Percentiles rank a stretch among this genome's conserved stretches.
Evolutionary conservation across 1,139 yeast species (phyloP).

Genomic region (Citeromyces hawaiiensis): DNA sequence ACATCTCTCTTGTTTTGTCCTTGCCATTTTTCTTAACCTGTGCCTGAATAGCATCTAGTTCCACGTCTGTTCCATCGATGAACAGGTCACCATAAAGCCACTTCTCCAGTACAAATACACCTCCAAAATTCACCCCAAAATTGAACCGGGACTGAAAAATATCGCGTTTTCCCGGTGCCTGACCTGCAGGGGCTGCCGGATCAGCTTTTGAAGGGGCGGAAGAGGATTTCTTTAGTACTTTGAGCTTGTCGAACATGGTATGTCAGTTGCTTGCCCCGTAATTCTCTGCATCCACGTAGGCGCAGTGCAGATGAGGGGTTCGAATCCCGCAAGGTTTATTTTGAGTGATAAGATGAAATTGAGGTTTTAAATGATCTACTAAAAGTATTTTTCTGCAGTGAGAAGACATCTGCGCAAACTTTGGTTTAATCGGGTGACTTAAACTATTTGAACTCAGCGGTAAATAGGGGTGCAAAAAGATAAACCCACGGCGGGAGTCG

Average conservation of each 20-base stretch:
- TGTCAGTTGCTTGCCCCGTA: too few species aligned
- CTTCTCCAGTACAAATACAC: constrained; percentile 69
- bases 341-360: too few species aligned
- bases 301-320: too few species aligned
- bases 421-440: too few species aligned
- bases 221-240: neutral
- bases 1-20: constrained; percentile 37
- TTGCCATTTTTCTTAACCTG: constrained; percentile 33
- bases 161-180: constrained; percentile 29
- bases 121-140: constrained; percentile 81
- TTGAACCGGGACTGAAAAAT: constrained; percentile 57
- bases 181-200: constrained; percentile 13
- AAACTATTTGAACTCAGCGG: too few species aligned
- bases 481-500: constrained; percentile 14
- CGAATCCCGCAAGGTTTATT: too few species aligned
- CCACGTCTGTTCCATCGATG: constrained; percentile 39
- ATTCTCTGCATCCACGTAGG: too few species aligned
- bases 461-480: constrained; percentile 6
- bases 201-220: neutral
- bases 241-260: constrained; percentile 1
- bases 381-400: too few species aligned
- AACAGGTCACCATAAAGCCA: constrained; percentile 54
- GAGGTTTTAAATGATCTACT: too few species aligned
- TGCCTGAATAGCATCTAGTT: constrained; percentile 56
- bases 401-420: too few species aligned